phyloP scores from a whole-genome alignment of 2,329 filamentous ascomycete genomes.

The Fusarium citri region DNA sequence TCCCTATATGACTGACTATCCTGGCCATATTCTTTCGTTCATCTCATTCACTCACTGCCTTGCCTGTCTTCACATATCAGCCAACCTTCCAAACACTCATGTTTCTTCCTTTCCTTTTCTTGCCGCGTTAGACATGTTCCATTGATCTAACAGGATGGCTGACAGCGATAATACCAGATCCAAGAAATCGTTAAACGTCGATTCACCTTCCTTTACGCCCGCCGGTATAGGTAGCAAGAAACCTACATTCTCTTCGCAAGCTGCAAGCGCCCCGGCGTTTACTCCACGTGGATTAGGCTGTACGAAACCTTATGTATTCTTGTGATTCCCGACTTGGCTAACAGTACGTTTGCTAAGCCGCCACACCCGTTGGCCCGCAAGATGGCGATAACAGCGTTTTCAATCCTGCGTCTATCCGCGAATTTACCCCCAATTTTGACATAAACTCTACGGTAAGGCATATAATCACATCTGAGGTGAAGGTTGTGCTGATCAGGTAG shows the following conservation, averaged over 20 bases:
- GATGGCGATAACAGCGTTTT: slow-evolving; percentile 61
- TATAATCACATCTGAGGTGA: neutral
- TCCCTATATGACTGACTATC: neutral
- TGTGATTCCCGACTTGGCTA: slow-evolving; percentile 18
- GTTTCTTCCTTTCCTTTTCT: neutral
- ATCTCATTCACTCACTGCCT: neutral
- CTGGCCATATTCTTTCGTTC: slow-evolving; percentile 4
- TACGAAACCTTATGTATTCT: slow-evolving; percentile 38
- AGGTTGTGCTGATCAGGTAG: slow-evolving; percentile 44
- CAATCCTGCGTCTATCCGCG: slow-evolving; percentile 67
- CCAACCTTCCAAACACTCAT: neutral
- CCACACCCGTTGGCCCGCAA: slow-evolving; percentile 54
- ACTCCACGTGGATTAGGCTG: slow-evolving; percentile 73
- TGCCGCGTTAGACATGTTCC: neutral
- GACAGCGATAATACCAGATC: slow-evolving; percentile 50
- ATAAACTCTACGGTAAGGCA: slow-evolving; percentile 59
- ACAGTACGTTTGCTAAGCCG: slow-evolving; percentile 43
- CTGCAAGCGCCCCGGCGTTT: slow-evolving; percentile 88
- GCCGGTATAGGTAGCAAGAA: slow-evolving; percentile 69
- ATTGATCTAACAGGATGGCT: slow-evolving; percentile 22
- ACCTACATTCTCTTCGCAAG: slow-evolving; percentile 85
- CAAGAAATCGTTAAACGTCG: slow-evolving; percentile 90
- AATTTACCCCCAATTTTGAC: slow-evolving; percentile 71
- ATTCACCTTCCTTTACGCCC: slow-evolving; percentile 95
- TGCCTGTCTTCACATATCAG: neutral